Evolutionary conservation across 208 protist species (phyloP), one percentile per base, ranked within the genome.

Genomic region (Leishmania martiniquensis): DNA sequence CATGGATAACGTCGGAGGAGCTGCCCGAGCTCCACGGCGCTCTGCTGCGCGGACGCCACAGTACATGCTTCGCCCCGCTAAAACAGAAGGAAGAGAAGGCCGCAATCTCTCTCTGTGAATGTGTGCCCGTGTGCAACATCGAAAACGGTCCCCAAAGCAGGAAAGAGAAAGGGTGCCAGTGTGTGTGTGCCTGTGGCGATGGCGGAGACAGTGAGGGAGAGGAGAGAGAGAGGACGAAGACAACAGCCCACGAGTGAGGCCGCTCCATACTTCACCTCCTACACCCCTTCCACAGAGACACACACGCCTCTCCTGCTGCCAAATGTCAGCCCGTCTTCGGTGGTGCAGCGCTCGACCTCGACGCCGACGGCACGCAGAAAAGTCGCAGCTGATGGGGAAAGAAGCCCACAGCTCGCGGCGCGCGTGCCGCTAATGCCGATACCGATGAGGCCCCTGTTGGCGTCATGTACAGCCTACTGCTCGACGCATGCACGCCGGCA

Each of bases 371-470:
- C 25, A 84, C 59, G 25, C 63, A 49, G 29, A 84, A 84, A 22
- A 84, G 75, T 0, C 67, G 69, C 44, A 84, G 29, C 34, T 80
- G 74, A 10, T 72, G 52, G 1, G 80, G 80, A 42, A 84, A 84
- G 45, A 51, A 15, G 34, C 57, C 57, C 2, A 57, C 32, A 20
- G 66, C 71, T 44, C 57, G 49, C 15, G 59, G 13, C 3, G 57
- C 20, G 12, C 78, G 74, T 34, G 78, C 47, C 34, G 67, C 44
- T n/a, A 54, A 59, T 47, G 54, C 37, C n/a, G 67, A 4, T 39
- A 60, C 52, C 6, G 72, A 47, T 63, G 77, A 1, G 17, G 76
- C 39, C 52, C 34, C n/a, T 47, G 37, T 45, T n/a, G 59, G 32
- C 57, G 44, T 57, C 44, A 20, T n/a, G 10, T 29, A 49, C 29